Evolutionary conservation across 2,329 filamentous ascomycete species (phyloP), one percentile per base, ranked within the genome.

Genomic region (Talaromyces sp.): DNA sequence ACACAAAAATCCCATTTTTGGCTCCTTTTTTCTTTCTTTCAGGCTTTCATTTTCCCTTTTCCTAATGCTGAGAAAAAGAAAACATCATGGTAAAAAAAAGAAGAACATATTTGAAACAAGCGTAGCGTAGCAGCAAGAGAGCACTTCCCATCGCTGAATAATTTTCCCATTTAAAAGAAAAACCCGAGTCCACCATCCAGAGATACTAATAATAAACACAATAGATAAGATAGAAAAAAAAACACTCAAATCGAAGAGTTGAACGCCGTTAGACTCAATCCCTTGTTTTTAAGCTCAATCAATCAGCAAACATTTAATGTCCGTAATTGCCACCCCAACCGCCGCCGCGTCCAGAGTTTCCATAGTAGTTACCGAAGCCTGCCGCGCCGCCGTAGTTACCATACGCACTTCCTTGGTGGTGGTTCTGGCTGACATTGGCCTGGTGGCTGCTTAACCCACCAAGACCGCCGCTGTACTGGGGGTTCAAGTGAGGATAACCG

Each of bases 401-500:
- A 66, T 81, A 80, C 39, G 74, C 79, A 65, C 73, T 73, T 27
- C 72, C 75, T 68, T 80, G 78, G 68, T 76, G 73, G 62, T 78
- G 76, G 52, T 71, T 75, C 69, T 80, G 78, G 63, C 72, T 75
- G 37, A 71, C 78, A 7, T 60, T 77, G 50, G 72, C 77, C 65
- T 81, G 79, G 68, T 83, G 81, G 35, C 73, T 76, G 57, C 78
- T 70, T 47, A 81, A 76, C 62, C 74, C 74, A 57, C 78, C 76
- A 24, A 81, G 73, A 35, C 81, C 78, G 63, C 81, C 83, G 49
- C 81, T 80, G 67, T 84, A 86, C 71, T 86, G 84, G 63, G 82
- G 79, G 74, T 82, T 84, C 67, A 84, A 70, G 62, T 84, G 82
- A 35, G 84, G 83, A 68, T 87, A 88, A 52, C 80, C 82, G 61